These are phyloP conservation scores for Saccharomyces hybrid DNA, from an alignment of 1,139 yeast species.

Conservation along the genomic window DNA sequence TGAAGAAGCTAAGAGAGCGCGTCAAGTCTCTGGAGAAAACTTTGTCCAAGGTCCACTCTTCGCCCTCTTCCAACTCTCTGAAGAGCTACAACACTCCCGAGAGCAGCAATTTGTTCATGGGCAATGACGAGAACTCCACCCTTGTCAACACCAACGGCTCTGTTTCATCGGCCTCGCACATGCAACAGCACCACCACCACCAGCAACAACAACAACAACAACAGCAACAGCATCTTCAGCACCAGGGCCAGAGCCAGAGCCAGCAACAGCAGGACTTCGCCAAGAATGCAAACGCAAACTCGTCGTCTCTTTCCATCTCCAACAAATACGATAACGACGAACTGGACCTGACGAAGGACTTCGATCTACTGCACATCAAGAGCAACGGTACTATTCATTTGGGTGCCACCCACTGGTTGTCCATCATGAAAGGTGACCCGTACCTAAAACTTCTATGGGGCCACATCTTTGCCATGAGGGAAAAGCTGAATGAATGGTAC, in stretches of 20 bases:
- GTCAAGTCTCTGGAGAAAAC: slow-evolving; percentile 29
- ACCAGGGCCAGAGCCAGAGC: too few relatives aligned
- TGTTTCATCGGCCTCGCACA: neutral
- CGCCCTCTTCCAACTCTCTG: slow-evolving; percentile 7
- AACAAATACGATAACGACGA: slow-evolving; percentile 31
- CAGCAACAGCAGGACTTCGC: neutral
- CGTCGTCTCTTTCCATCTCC: neutral
- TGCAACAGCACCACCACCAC: neutral
- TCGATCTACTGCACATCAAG: slow-evolving; percentile 45
- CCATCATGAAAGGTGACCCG: slow-evolving; percentile 46
- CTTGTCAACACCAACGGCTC: neutral
- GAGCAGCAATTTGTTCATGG: slow-evolving; percentile 10
- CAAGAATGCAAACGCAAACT: neutral
- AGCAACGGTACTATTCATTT: slow-evolving; percentile 43
- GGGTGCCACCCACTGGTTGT: slow-evolving; percentile 48
- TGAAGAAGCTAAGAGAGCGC: slow-evolving; percentile 30
- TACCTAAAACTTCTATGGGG: slow-evolving; percentile 45
- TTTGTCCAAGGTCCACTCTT: slow-evolving; percentile 24
- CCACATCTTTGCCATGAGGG: slow-evolving; percentile 43
- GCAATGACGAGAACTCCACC: slow-evolving; percentile 1
- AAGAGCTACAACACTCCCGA: slow-evolving; percentile 13
- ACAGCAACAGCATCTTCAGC: neutral
- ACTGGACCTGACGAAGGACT: slow-evolving; percentile 40
- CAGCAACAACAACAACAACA: neutral
- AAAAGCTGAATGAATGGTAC: slow-evolving; percentile 35